A percentile compares a stretch with the other conserved stretches of the same genome.
Evolutionary conservation across 768 basidiomycete species (phyloP).

Genomic region (Collybiopsis luxurians): DNA sequence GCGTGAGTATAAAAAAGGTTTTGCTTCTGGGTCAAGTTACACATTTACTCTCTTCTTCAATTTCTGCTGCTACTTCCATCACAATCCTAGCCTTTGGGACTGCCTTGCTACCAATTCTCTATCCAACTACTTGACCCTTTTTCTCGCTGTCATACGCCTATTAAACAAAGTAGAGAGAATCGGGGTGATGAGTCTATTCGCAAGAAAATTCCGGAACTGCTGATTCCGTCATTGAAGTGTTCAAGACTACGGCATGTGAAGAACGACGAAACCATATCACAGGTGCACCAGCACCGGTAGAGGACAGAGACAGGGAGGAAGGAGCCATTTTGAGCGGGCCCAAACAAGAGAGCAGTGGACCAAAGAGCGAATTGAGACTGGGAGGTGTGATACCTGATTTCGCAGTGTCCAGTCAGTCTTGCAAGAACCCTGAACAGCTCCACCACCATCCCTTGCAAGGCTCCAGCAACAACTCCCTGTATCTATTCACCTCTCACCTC

Average conservation of each 20-base stretch:
- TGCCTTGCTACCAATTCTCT: conserved; percentile 41
- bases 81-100: too few relatives aligned
- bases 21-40: too few relatives aligned
- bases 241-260: conserved; percentile 48
- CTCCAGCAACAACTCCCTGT: conserved; percentile 38
- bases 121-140: conserved; percentile 43
- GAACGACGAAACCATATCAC: conserved; percentile 47
- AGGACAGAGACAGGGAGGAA: not conserved
- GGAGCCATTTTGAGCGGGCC: not conserved
- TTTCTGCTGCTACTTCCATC: too few relatives aligned
- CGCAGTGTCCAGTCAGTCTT: conserved; percentile 75
- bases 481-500: not conserved
- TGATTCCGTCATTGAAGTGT: conserved; percentile 73
- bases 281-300: not conserved
- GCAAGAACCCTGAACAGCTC: conserved; percentile 77
- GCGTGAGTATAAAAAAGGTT: too few relatives aligned
- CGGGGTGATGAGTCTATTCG: conserved; percentile 48
- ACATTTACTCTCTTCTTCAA: too few relatives aligned
- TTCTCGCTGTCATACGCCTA: conserved; percentile 39
- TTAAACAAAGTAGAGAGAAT: conserved; percentile 42
- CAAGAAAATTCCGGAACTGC: conserved; percentile 45
- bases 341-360: conserved; percentile 87
- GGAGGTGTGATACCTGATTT: conserved; percentile 89
- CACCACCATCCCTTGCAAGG: conserved; percentile 54
- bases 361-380: conserved; percentile 87